Conservation (phyloP, 345 rosid genomes). For the Microthlaspi erraticum region DNA sequence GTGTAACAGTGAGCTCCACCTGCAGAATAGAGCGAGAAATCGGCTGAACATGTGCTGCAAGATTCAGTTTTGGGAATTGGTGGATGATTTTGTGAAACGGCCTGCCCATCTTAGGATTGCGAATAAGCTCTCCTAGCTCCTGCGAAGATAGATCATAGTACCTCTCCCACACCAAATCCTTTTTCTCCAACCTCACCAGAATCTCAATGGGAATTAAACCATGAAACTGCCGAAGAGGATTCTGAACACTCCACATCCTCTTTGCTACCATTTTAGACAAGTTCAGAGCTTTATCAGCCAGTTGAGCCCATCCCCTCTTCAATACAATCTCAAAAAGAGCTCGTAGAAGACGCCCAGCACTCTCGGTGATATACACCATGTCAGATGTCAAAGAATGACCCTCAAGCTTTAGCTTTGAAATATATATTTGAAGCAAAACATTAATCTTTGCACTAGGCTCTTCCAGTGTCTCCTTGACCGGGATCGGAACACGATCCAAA, state of each 20-base stretch:
- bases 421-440: constrained; percentile 85
- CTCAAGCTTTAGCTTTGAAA: constrained; percentile 86
- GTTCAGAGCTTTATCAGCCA: constrained; percentile 83
- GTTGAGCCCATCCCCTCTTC: constrained; percentile 89
- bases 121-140: constrained; percentile 84
- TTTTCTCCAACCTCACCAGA: constrained; percentile 84
- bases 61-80: constrained; percentile 80
- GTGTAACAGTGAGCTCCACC: constrained; percentile 80
- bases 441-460: constrained; percentile 93
- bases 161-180: constrained; percentile 87
- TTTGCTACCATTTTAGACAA: constrained; percentile 83
- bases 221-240: constrained; percentile 79
- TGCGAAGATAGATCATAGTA: constrained; percentile 83
- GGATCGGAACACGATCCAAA: constrained; percentile 81
- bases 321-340: constrained; percentile 84
- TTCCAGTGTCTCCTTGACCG: constrained; percentile 84
- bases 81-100: constrained; percentile 75
- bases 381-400: constrained; percentile 88
- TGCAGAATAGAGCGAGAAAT: constrained; percentile 73
- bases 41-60: constrained; percentile 86
- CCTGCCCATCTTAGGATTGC: constrained; percentile 77
- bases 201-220: constrained; percentile 68
- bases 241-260: constrained; percentile 96
- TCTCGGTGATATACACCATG: constrained; percentile 88
- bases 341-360: constrained; percentile 87